A percentile compares a stretch with the other conserved stretches of the same genome.
These are phyloP conservation scores for Pseudonitzschia multiseries DNA, from an alignment of 108 stramenopile species.

Conservation along the genomic window DNA sequence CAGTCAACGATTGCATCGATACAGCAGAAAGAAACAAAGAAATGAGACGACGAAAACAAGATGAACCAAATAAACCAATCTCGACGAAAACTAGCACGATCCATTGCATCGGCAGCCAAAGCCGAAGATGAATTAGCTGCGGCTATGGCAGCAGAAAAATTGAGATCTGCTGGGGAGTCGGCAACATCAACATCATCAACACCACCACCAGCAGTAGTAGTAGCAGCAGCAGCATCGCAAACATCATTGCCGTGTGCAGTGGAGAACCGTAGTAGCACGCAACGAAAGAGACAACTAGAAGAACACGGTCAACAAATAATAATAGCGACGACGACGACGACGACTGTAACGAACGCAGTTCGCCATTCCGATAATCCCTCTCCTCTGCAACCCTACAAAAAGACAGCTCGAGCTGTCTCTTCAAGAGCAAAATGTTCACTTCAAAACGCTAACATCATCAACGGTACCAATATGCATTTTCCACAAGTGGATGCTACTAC, in stretches of 20 bases:
- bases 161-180: not conserved
- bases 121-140: not conserved
- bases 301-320: not conserved
- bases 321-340: no score
- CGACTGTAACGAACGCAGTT: no score
- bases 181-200: not conserved
- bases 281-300: not conserved
- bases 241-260: not conserved
- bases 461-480: no score
- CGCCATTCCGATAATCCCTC: not conserved
- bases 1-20: not conserved
- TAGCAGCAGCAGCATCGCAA: not conserved
- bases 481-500: not conserved
- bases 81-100: not conserved
- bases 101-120: slow-evolving; percentile 4
- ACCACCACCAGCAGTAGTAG: not conserved
- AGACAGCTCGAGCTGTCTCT: not conserved
- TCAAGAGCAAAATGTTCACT: no score
- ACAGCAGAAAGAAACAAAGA: not conserved
- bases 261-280: not conserved
- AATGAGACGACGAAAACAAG: not conserved
- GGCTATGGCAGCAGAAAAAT: not conserved
- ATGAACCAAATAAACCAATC: not conserved
- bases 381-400: not conserved
- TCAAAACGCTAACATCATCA: not conserved